Evolutionary conservation across 2,329 filamentous ascomycete genomes (phyloP).

Genomic region (Microsporum ferrugineum): DNA sequence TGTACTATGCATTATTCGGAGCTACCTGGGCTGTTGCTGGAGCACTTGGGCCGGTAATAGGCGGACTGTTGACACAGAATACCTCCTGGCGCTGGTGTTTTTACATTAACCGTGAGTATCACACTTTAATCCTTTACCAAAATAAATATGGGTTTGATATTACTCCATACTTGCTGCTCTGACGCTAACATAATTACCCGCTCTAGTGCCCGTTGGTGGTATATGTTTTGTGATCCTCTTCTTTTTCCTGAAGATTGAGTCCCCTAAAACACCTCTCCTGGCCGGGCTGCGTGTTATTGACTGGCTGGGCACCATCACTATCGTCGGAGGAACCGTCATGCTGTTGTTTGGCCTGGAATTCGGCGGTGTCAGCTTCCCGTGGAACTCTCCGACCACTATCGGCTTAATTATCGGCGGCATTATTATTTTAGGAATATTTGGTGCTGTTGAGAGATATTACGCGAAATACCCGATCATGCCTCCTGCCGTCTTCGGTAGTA

Average conservation of each 20-base stretch:
- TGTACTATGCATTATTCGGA: slow-evolving; percentile 54
- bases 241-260: slow-evolving; percentile 51
- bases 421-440: slow-evolving; percentile 53
- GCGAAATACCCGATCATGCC: slow-evolving; percentile 73
- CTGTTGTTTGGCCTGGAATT: slow-evolving; percentile 76
- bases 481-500: slow-evolving; percentile 53
- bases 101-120: slow-evolving; percentile 44
- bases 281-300: slow-evolving; percentile 51
- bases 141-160: background rate
- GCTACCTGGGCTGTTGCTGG: slow-evolving; percentile 43
- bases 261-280: slow-evolving; percentile 47
- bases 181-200: background rate
- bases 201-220: slow-evolving; percentile 46
- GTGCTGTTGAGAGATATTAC: slow-evolving; percentile 59
- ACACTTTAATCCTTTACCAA: background rate
- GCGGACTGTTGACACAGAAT: slow-evolving; percentile 13
- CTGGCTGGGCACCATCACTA: slow-evolving; percentile 50
- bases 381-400: slow-evolving; percentile 62
- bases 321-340: slow-evolving; percentile 73
- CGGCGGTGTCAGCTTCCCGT: slow-evolving; percentile 64
- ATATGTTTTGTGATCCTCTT: slow-evolving; percentile 47
- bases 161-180: background rate
- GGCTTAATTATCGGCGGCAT: slow-evolving; percentile 66
- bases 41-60: slow-evolving; percentile 14
- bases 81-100: slow-evolving; percentile 48